A percentile compares a stretch with the other conserved stretches of the same genome.
Conservation (phyloP, 2,329 filamentous ascomycete species). For the Colletotrichum camelliae region DNA sequence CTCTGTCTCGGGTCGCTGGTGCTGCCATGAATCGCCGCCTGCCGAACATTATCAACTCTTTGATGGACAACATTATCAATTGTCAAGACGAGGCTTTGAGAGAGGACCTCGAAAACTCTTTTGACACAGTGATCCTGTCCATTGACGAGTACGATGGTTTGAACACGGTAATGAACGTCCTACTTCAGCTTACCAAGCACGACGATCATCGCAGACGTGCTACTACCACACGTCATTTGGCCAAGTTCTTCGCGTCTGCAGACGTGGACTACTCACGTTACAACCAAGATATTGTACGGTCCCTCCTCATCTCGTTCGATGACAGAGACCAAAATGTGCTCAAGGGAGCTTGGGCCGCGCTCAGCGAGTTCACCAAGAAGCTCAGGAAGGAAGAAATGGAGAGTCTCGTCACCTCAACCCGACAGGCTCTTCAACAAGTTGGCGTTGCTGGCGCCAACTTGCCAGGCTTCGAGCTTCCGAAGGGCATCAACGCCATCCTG, state of each 20-base stretch:
- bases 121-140: slow-evolving; percentile 88
- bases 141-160: slow-evolving; percentile 96
- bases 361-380: slow-evolving; percentile 86
- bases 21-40: slow-evolving; percentile 89
- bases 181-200: slow-evolving; percentile 87
- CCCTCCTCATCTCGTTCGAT: slow-evolving; percentile 89
- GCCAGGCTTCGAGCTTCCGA: slow-evolving; percentile 88
- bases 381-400: slow-evolving; percentile 99
- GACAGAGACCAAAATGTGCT: slow-evolving; percentile 84
- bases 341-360: slow-evolving; percentile 86
- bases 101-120: slow-evolving; percentile 76
- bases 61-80: slow-evolving; percentile 90
- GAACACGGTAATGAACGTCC: slow-evolving; percentile 93
- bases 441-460: slow-evolving; percentile 86
- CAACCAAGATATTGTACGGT: slow-evolving; percentile 92
- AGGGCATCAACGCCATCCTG: slow-evolving; percentile 94
- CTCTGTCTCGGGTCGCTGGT: slow-evolving; percentile 88
- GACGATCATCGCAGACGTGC: slow-evolving; percentile 88
- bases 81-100: slow-evolving; percentile 76
- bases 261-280: slow-evolving; percentile 93
- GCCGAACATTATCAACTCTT: slow-evolving; percentile 87
- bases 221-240: slow-evolving; percentile 78
- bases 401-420: slow-evolving; percentile 82
- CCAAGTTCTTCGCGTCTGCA: slow-evolving; percentile 82
- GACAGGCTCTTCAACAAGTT: slow-evolving; percentile 85